phyloP scores from a whole-genome alignment of 352 stramenopile genomes.

The Globisporangium rhizosaccharum region DNA sequence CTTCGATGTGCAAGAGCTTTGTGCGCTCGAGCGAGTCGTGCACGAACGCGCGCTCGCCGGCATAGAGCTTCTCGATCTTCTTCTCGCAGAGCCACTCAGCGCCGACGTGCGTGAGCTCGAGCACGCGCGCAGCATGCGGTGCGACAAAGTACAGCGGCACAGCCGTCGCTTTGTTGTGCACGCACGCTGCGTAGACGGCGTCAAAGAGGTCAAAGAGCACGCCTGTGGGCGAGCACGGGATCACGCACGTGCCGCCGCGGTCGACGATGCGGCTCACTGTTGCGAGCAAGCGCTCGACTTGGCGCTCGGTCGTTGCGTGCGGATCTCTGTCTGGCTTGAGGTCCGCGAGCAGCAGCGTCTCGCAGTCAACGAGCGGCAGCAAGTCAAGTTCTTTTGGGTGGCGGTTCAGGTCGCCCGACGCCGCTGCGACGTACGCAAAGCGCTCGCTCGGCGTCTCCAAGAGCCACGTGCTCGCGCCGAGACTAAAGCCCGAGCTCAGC shows the following conservation, averaged over 20 bases:
- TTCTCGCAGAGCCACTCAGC: conserved; percentile 84
- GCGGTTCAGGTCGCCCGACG: conserved; percentile 78
- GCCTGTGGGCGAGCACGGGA: conserved; percentile 52
- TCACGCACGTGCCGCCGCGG: conserved; percentile 60
- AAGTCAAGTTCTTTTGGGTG: conserved; percentile 82
- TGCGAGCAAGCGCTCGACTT: conserved; percentile 63
- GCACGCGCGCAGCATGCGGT: conserved; percentile 33
- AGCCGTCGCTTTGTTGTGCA: conserved; percentile 40
- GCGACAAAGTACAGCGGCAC: conserved; percentile 59
- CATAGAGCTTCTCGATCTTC: conserved; percentile 74
- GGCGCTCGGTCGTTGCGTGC: conserved; percentile 60
- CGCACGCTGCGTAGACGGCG: conserved; percentile 45
- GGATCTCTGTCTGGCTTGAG: conserved; percentile 71
- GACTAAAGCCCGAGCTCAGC: conserved; percentile 67
- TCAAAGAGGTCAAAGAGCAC: conserved; percentile 80
- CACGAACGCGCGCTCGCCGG: conserved; percentile 61
- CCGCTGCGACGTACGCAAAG: conserved; percentile 68
- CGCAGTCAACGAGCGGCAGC: conserved; percentile 64
- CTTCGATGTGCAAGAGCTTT: conserved; percentile 43
- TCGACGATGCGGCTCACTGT: conserved; percentile 54
- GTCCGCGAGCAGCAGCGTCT: conserved; percentile 74
- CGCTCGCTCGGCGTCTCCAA: conserved; percentile 62
- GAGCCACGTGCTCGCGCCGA: conserved; percentile 70
- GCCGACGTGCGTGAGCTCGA: conserved; percentile 42
- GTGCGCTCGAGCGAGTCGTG: conserved; percentile 49